Evolutionary conservation across 257 asterid genomes (phyloP).

Genomic region (Mitragyna speciosa): DNA sequence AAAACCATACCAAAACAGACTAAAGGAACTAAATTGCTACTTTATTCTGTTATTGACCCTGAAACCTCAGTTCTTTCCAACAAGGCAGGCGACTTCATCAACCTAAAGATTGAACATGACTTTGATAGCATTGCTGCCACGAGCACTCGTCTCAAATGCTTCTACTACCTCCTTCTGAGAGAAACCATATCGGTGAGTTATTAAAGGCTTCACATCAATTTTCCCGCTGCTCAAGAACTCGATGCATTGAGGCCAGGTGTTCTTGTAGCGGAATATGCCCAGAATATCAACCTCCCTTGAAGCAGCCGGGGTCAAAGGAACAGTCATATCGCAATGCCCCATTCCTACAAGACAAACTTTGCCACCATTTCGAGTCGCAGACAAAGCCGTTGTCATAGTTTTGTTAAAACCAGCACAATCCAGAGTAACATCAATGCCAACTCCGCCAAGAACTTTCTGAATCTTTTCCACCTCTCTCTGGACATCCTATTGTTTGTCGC

Average conservation of each 20-base stretch:
- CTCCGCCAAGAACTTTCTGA: conserved; percentile 61
- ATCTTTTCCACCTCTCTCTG: conserved; percentile 17
- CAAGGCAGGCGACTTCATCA: no score
- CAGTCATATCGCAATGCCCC: conserved; percentile 69
- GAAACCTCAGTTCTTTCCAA: no score
- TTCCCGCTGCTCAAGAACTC: conserved; percentile 67
- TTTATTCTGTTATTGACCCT: no score
- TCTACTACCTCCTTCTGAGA: conserved; percentile 69
- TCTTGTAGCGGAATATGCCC: conserved; percentile 73
- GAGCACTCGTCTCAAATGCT: conserved; percentile 70
- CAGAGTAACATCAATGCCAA: conserved; percentile 41
- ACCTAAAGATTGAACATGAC: conserved; percentile 68
- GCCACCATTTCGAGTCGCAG: conserved; percentile 65
- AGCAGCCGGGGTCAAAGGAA: no score
- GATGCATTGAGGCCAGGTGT: conserved; percentile 77
- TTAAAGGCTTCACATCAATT: conserved; percentile 73
- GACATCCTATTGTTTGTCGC: no score
- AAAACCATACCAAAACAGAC: no score
- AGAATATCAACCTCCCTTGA: conserved; percentile 38
- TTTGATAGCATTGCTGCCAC: conserved; percentile 71
- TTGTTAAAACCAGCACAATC: conserved; percentile 72
- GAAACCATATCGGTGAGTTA: conserved; percentile 70
- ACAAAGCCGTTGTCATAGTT: conserved; percentile 62
- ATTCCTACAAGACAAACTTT: conserved; percentile 73
- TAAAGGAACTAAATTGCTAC: no score